These are phyloP conservation scores for Zoysia matrella DNA, from an alignment of 202 grass and related monocot genomes.

Conservation along the genomic window DNA sequence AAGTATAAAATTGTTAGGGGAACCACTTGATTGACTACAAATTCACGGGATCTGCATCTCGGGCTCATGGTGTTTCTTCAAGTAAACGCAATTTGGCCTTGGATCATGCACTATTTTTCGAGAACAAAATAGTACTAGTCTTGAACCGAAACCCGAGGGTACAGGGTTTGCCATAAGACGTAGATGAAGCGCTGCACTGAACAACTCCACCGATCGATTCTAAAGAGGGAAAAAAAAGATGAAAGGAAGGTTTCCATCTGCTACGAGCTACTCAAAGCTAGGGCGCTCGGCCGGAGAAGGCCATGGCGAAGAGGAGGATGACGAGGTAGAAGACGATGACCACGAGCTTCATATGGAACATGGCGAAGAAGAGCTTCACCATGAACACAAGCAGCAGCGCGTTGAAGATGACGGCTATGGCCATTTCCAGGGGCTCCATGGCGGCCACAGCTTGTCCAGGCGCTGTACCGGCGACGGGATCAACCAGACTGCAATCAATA, in stretches of 20 bases:
- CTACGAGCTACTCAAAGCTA: constrained; percentile 38
- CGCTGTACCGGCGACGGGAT: neutral
- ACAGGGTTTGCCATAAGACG: neutral
- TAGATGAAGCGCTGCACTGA: neutral
- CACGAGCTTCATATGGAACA: constrained; percentile 72
- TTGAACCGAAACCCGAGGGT: too few relatives aligned
- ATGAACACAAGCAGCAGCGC: constrained; percentile 72
- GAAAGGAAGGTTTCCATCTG: constrained; percentile 28
- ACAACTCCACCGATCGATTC: neutral
- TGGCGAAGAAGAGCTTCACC: constrained; percentile 77
- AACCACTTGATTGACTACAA: constrained; percentile 20
- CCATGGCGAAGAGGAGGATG: constrained; percentile 34
- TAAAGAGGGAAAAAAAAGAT: neutral
- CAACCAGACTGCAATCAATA: neutral
- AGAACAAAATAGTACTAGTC: neutral
- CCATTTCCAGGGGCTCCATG: constrained; percentile 65
- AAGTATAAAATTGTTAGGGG: neutral
- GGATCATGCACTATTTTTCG: constrained; percentile 3
- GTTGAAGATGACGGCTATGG: constrained; percentile 55
- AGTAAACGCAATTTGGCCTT: constrained; percentile 23
- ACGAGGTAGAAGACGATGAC: constrained; percentile 60
- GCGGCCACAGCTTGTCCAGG: neutral
- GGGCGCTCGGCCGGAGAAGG: constrained; percentile 56
- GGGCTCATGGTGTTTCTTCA: constrained; percentile 4
- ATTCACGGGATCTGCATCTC: constrained; percentile 1